Percentiles rank a stretch among this genome's conserved stretches.
phyloP scores from a whole-genome alignment of 2,329 filamentous ascomycete species.

The Monilinia vaccinii-corymbosi region DNA sequence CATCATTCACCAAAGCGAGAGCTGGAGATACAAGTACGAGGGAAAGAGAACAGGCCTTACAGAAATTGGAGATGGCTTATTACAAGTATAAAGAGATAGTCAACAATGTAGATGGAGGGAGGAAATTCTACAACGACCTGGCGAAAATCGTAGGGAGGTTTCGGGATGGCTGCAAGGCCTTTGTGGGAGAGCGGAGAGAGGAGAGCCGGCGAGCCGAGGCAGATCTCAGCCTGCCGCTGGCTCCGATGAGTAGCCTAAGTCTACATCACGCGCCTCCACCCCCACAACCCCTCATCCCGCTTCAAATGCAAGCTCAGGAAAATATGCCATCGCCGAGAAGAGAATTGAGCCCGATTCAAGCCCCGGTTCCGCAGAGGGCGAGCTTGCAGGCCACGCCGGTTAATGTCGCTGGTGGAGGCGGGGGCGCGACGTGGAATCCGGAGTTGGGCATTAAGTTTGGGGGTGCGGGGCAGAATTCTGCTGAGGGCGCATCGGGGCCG shows the following conservation, averaged over 20 bases:
- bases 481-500: not conserved
- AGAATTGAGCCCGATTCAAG: constrained; percentile 2
- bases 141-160: constrained; percentile 80
- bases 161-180: constrained; percentile 68
- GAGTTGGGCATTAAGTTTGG: constrained; percentile 75
- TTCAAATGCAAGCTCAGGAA: not conserved
- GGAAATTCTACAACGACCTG: constrained; percentile 96
- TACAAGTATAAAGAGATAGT: constrained; percentile 96
- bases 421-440: constrained; percentile 60
- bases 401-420: not conserved
- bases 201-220: constrained; percentile 71
- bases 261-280: constrained; percentile 25
- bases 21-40: constrained; percentile 48
- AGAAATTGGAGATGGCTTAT: constrained; percentile 83
- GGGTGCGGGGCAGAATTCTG: constrained; percentile 22
- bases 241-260: not conserved
- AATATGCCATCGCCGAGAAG: not conserved
- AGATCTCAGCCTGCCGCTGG: constrained; percentile 13
- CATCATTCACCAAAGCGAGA: constrained; percentile 65
- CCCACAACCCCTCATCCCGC: constrained; percentile 24
- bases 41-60: constrained; percentile 78
- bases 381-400: constrained; percentile 31
- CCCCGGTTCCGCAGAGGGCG: constrained; percentile 10
- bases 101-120: constrained; percentile 78
- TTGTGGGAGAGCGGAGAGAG: constrained; percentile 69